Evolutionary conservation across 495 filamentous ascomycete genomes (phyloP).

Genomic region (Penicillium angulare): DNA sequence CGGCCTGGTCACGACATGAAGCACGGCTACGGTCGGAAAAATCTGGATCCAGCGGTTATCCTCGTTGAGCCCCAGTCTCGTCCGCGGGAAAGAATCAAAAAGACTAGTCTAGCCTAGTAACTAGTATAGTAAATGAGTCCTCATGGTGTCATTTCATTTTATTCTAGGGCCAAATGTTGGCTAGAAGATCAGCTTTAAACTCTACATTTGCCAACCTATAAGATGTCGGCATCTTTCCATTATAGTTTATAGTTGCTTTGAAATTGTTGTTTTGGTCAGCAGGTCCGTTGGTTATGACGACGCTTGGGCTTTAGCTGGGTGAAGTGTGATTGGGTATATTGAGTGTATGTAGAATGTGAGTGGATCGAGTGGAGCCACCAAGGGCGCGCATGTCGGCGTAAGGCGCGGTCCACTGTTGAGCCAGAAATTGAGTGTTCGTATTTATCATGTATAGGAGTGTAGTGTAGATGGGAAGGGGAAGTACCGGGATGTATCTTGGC

Average conservation of each 20-base stretch:
- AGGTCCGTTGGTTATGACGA: neutral
- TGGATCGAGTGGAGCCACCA: slow-evolving; percentile 23
- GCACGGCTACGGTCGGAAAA: slow-evolving; percentile 29
- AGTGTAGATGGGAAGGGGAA: too few relatives aligned
- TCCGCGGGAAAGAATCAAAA: slow-evolving; percentile 28
- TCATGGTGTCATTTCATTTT: too few relatives aligned
- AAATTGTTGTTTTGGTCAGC: slow-evolving; percentile 1
- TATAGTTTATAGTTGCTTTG: too few relatives aligned
- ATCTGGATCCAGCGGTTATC: slow-evolving; percentile 20
- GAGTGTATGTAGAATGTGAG: slow-evolving; percentile 18
- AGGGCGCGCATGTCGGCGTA: slow-evolving; percentile 28
- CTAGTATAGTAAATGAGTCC: too few relatives aligned
- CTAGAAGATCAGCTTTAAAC: too few relatives aligned
- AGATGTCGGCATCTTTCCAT: too few relatives aligned
- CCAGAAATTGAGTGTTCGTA: neutral
- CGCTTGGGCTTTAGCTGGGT: too few relatives aligned
- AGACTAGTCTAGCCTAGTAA: too few relatives aligned
- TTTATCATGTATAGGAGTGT: too few relatives aligned
- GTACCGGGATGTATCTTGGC: too few relatives aligned
- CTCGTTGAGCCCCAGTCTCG: slow-evolving; percentile 4
- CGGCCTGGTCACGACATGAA: slow-evolving; percentile 1
- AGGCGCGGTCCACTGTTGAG: slow-evolving; percentile 25
- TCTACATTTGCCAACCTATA: too few relatives aligned
- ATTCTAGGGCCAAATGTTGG: too few relatives aligned
- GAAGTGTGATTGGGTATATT: slow-evolving; percentile 19